Percentiles rank a stretch among this genome's conserved stretches.
These are phyloP conservation scores for Ajuga chamaepitys DNA, from an alignment of 257 asterid genomes.

Conservation along the genomic window DNA sequence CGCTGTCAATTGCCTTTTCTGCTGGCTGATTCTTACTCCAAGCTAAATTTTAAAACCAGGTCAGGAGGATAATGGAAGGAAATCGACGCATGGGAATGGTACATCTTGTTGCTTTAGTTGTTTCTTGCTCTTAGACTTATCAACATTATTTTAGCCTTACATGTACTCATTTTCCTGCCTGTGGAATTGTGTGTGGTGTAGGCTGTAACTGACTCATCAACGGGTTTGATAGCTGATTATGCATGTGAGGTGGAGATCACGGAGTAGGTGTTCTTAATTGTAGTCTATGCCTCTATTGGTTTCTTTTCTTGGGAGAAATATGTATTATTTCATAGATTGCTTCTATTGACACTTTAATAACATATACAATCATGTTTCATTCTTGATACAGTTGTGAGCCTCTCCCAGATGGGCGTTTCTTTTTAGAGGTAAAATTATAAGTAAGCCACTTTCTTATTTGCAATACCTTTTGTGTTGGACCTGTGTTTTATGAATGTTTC, in stretches of 20 bases:
- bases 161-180: constrained; percentile 17
- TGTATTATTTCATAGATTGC: not conserved
- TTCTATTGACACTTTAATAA: constrained; percentile 17
- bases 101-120: constrained; percentile 2
- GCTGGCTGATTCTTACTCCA: constrained; percentile 9
- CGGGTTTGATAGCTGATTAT: constrained; percentile 78
- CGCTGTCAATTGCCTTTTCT: not conserved
- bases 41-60: constrained; percentile 39
- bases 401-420: constrained; percentile 97
- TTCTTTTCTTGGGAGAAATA: not conserved
- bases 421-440: constrained; percentile 65
- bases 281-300: not conserved
- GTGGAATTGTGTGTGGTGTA: constrained; percentile 28
- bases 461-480: not conserved
- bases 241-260: constrained; percentile 98
- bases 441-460: not conserved
- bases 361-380: constrained; percentile 15
- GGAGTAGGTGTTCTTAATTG: constrained; percentile 48
- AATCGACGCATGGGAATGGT: constrained; percentile 99
- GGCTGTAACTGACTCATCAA: constrained; percentile 62
- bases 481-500: not conserved
- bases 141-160: not conserved
- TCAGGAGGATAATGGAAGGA: constrained; percentile 98
- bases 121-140: not conserved
- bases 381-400: constrained; percentile 88